Conservation (phyloP, 1,284 basidiomycete genomes). For the Jaminaea rosea region DNA sequence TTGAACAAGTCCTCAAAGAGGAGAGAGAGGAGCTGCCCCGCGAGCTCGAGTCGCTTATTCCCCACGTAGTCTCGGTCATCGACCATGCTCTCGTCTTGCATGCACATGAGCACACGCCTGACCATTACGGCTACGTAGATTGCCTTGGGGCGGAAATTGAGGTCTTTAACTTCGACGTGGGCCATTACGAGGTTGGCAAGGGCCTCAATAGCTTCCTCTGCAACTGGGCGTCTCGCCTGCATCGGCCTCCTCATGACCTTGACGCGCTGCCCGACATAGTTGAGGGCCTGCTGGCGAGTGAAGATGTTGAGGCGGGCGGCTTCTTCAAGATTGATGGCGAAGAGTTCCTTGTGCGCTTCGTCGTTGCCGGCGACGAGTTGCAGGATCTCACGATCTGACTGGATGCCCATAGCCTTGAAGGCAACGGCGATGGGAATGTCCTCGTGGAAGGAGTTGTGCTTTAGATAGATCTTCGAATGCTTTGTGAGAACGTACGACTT, state of each 20-base stretch:
- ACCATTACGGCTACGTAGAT: constrained; percentile 99
- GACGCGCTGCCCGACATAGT: constrained; percentile 86
- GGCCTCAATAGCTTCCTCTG: constrained; percentile 92
- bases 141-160: constrained; percentile 89
- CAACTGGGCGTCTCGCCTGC: constrained; percentile 66
- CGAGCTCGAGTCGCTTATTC: constrained; percentile 95
- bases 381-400: constrained; percentile 96
- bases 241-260: constrained; percentile 70
- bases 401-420: constrained; percentile 78
- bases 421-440: constrained; percentile 94
- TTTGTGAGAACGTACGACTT: constrained; percentile 97
- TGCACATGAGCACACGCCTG: constrained; percentile 85
- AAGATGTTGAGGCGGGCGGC: constrained; percentile 62
- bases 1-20: constrained; percentile 98
- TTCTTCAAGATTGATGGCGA: constrained; percentile 88
- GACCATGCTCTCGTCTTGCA: constrained; percentile 92
- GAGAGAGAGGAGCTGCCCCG: constrained; percentile 87
- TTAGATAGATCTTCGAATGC: constrained; percentile 83
- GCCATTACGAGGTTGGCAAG: constrained; percentile 93
- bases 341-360: constrained; percentile 77
- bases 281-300: constrained; percentile 85
- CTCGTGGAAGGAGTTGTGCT: constrained; percentile 97
- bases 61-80: constrained; percentile 99
- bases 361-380: constrained; percentile 86
- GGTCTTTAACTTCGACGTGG: constrained; percentile 81